Base-by-base conservation (phyloP, 805 yeast species). In the Candida ortonii region DNA sequence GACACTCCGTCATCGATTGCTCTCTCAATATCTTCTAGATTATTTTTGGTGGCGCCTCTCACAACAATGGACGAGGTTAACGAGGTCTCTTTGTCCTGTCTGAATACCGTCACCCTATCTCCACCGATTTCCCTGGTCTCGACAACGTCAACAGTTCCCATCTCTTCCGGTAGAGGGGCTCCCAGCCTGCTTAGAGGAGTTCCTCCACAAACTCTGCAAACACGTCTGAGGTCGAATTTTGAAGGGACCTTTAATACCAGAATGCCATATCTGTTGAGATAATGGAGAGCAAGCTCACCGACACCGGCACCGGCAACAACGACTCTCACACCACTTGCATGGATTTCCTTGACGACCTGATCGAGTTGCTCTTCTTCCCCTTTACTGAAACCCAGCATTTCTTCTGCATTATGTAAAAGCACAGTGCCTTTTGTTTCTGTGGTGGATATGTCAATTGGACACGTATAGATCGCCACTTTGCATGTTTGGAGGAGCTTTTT, bases 361-460 rank as follows among this genome's bases (percentile, higher is more conserved):
- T 93, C 96, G 52, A 93, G 74, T 60, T 87, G 97, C 34, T 80
- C 81, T 64, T 93, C 98, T 65, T 93, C 98, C 52, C 97, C 97
- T 68, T 83, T 85, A 47, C 95, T 77, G 67, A 93, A 93, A 54
- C 88, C 94, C 46, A 90, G 71, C 97, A 93, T 89, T 64, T 93
- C 97, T 61, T 90, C 74, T 9, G 98, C 98, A 55, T 87, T 89
- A 66, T 93, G 96, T 47, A 93, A 73, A 52, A 93, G 70, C 30
- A 93, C 98, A 11, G 98, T 93, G 32, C 98, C 97, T 66, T 90
- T 90, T 15, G 97, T 90, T 67, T 93, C 98, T n/a, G 98, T 89
- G 41, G 88, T 82, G 10, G 96, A 82, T 41, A 86, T 86, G 64
- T 93, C 98, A 36, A 93, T 78, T 17, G 97, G 97, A 61, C 95